Conservation (phyloP, 2,329 filamentous ascomycete species). For the Trichoderma sp. region DNA sequence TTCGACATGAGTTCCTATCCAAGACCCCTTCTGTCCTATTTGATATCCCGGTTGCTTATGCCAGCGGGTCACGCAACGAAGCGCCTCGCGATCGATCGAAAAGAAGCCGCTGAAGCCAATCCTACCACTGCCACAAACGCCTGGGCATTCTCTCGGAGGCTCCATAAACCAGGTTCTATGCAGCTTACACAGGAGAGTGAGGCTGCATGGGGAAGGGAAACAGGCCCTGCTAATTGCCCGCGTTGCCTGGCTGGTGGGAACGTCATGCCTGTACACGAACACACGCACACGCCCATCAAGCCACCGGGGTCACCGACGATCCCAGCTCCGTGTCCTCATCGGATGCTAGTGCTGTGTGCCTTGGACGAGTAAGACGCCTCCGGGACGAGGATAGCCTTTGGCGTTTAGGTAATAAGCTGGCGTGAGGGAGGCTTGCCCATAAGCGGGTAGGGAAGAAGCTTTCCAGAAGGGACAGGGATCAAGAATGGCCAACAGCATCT, state of each 20-base stretch:
- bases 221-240: conserved; percentile 6
- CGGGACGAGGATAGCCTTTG: neutral
- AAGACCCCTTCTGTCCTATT: neutral
- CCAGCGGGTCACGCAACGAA: conserved; percentile 13
- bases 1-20: neutral
- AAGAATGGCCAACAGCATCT: neutral
- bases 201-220: conserved; percentile 1
- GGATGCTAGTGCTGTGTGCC: neutral
- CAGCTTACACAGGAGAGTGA: conserved; percentile 12
- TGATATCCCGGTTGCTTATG: conserved; percentile 9
- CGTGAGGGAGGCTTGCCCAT: neutral
- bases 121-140: too few species aligned
- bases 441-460: conserved; percentile 19
- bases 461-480: conserved; percentile 17
- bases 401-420: conserved; percentile 2
- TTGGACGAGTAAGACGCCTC: conserved; percentile 17
- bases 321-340: conserved; percentile 13
- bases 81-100: neutral
- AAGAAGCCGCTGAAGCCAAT: neutral
- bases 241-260: neutral
- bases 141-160: neutral
- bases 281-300: neutral
- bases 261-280: neutral
- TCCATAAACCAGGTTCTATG: neutral
- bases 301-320: conserved; percentile 22